Conservation (phyloP, 2,329 filamentous ascomycete species). For the Fusarium solani-melongenae region DNA sequence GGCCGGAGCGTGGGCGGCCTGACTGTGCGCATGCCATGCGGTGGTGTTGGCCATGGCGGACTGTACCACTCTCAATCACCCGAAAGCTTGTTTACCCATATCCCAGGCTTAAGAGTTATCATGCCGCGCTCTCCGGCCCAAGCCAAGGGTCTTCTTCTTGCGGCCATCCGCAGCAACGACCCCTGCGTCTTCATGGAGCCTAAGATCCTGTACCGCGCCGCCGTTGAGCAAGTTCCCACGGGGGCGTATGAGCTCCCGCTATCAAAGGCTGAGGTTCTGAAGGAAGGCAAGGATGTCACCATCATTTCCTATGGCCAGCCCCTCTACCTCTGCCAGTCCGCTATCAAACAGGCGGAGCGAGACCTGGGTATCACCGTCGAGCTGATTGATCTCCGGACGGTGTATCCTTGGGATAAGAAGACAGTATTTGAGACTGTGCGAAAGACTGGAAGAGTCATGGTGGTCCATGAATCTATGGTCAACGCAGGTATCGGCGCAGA, state of each 20-base stretch:
- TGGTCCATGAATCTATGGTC: conserved; percentile 93
- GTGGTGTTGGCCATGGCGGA: conserved; percentile 88
- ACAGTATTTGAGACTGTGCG: conserved; percentile 84
- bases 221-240: conserved; percentile 89
- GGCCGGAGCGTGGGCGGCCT: conserved; percentile 77
- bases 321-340: conserved; percentile 83
- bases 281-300: conserved; percentile 82
- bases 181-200: conserved; percentile 95
- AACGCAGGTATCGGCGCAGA: conserved; percentile 92
- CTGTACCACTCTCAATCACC: conserved; percentile 91
- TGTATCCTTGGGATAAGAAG: conserved; percentile 92
- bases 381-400: conserved; percentile 86
- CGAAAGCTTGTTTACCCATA: conserved; percentile 87
- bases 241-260: conserved; percentile 85
- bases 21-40: conserved; percentile 90
- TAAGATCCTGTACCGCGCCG: conserved; percentile 90
- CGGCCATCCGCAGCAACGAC: conserved; percentile 82
- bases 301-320: conserved; percentile 91
- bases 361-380: conserved; percentile 82
- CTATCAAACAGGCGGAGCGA: conserved; percentile 79
- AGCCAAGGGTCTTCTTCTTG: conserved; percentile 86
- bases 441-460: conserved; percentile 86
- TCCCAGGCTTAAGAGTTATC: conserved; percentile 86
- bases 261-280: conserved; percentile 86
- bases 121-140: conserved; percentile 88